Base-by-base conservation (phyloP, 208 protist species). In the Trypanosoma scelopori region DNA sequence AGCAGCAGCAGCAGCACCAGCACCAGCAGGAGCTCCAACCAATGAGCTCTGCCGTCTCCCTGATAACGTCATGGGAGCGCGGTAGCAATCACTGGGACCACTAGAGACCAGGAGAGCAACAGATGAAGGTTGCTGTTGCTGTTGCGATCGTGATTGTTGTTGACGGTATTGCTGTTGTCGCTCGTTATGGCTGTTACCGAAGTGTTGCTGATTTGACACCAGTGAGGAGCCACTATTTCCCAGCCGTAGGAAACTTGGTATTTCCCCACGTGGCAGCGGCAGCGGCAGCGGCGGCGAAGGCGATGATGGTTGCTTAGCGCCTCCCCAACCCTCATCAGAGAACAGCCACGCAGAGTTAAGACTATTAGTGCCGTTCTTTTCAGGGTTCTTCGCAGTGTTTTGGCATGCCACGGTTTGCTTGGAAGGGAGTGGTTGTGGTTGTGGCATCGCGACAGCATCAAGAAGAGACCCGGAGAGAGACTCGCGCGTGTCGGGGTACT, bases 161-260 rank as follows among this genome's bases (percentile, higher is more conserved):
- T 55, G 50, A 22, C 23, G 50, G 22, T 55, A 9, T 30, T 55
- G 50, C 28, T 55, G 50, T 25, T 28, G 50, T n/a, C n/a, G n/a
- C n/a, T n/a, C n/a, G 5, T 55, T 16, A 15, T 15, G 50, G 22
- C 5, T 35, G 50, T 35, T 55, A 35, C 15, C 15, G 20, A 3
- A 27, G 27, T 57, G 27, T 20, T 22, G 47, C 20, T 16, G 47
- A 20, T 52, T 9, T 13, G 11, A 27, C 20, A 27, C 27, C 22
- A 12, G 12, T 22, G 47, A 27, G 22, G 47, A 20, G 1, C 3
- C 22, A 27, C 18, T 3, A 28, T 13, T 22, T 52, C 27, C 27
- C 9, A 27, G 22, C 1, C 47, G 22, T 27, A 52, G 27, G 27
- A n/a, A 52, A 28, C 47, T 52, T 1, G 47, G n/a, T 27, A n/a